Percentiles rank a stretch among this genome's conserved stretches.
Conservation (phyloP, 2,329 filamentous ascomycete species). For the Anthostomella pinea region DNA sequence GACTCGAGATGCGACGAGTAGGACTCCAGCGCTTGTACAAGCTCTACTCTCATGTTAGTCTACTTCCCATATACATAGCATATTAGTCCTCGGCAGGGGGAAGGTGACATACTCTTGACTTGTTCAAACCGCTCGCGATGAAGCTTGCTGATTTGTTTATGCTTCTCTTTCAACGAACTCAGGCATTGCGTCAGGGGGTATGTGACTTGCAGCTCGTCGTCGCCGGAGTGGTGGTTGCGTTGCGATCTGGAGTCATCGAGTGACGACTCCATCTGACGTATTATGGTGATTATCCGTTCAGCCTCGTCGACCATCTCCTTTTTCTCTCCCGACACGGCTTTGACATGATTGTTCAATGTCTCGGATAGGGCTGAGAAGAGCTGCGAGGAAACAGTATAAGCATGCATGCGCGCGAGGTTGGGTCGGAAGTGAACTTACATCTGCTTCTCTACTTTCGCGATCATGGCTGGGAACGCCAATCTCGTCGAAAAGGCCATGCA, state of each 20-base stretch:
- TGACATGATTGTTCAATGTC: constrained; percentile 86
- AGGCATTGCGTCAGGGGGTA: constrained; percentile 82
- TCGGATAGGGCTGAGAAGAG: constrained; percentile 90
- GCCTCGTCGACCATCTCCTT: constrained; percentile 88
- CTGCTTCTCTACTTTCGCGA: constrained; percentile 81
- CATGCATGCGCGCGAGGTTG: constrained; percentile 2
- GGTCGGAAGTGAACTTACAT: constrained; percentile 56
- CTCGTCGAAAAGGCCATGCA: constrained; percentile 94
- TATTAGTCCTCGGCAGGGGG: not conserved
- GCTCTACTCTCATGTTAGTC: constrained; percentile 54
- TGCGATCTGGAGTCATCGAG: constrained; percentile 71
- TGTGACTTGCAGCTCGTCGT: constrained; percentile 72
- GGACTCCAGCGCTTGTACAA: constrained; percentile 88
- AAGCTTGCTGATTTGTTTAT: constrained; percentile 72
- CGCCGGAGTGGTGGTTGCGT: constrained; percentile 56
- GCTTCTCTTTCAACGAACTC: constrained; percentile 79
- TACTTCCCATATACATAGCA: not conserved
- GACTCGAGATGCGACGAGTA: constrained; percentile 95
- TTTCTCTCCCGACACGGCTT: constrained; percentile 82
- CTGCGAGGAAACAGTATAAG: constrained; percentile 43
- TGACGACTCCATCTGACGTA: constrained; percentile 90
- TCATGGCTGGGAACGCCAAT: constrained; percentile 95
- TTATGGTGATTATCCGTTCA: constrained; percentile 76
- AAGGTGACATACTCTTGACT: constrained; percentile 71
- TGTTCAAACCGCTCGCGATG: constrained; percentile 93